Evolutionary conservation across 139 green algal genomes (phyloP), one percentile per base, ranked within the genome.

Genomic region (Astrephomene gubernaculifera): DNA sequence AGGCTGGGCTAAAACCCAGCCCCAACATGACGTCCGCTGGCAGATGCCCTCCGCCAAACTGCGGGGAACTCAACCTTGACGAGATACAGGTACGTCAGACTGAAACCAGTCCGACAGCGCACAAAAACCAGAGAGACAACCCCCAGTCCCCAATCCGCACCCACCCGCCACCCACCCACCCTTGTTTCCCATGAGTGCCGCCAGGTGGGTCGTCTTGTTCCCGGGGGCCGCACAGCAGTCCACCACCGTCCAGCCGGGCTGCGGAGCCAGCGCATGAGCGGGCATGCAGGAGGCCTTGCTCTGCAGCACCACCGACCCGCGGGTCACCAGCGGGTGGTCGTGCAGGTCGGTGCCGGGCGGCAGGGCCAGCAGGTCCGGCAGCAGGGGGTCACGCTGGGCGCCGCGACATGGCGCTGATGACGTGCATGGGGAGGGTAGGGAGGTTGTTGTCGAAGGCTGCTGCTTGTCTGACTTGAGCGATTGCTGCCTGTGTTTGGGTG

Each of bases 161-260:
- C n/a, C n/a, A n/a, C n/a, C n/a, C n/a, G n/a, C n/a, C n/a, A n/a
- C 19, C 14, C 52, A 2, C 49, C 60, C 80, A 81, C 68, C 57
- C 19, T 67, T 38, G 33, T 63, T 78, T 22, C 68, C 80, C 69
- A 98, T 87, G 21, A 96, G 83, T 35, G 95, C 93, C 4, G 95
- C 97, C 36, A 99, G 64, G 80, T 99, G 97, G 0, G 96, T 99
- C 1, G 97, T 99, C 86, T 99, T 99, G 93, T 99, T 99, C 65
- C 97, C 97, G 1, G 97, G 97, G 7, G 97, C 97, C 0, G 97
- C 96, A 86, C 97, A 99, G 53, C 91, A 94, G 90, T 99, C 97
- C 70, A 99, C 49, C 24, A 99, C 91, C 25, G 87, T 83, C 95
- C 94, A 98, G 31, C 92, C 91, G 1, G 91, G 68, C 57, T 91